Base-by-base conservation (phyloP, 768 basidiomycete genomes). In the Trametes elegans region DNA sequence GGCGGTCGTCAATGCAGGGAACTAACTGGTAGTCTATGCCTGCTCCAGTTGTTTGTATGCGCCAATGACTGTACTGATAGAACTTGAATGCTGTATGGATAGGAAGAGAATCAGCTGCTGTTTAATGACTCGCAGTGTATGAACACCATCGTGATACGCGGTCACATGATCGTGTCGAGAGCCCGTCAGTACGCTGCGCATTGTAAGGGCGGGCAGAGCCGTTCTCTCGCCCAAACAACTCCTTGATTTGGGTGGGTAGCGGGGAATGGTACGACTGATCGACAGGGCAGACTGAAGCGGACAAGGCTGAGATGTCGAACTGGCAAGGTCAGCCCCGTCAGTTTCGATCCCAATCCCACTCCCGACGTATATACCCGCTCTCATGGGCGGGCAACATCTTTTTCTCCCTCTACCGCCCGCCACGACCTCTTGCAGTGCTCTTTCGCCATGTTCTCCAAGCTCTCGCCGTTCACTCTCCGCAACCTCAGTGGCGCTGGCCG, bases 401-500 rank as follows among this genome's bases (percentile, higher is more conserved):
- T 19, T 26, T 8, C 46, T 48, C 21, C 21, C 46, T 23, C 34
- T n/a, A 19, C 21, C 8, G 11, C 19, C 21, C 32, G 36, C 46
- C 19, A 45, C 29, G 29, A 29, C 28, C 28, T 3, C 34, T 10
- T n/a, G 11, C 19, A 5, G 8, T 7, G 18, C 40, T n/a, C 11
- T 2, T 28, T 7, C 7, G 16, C 13, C 16, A 52, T 52, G 50
- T 32, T 32, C 23, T 52, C 32, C 31, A 44, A 26, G 23, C 21
- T 35, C 21, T 2, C 28, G n/a, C 35, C 24, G 18, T 32, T 43
- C 0, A 6, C 50, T 7, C 23, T 52, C 32, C 32, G 40, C 46
- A 19, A 14, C 32, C 9, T 24, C 29, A 40, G 50, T 21, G 41
- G 41, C 50, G 50, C 50, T 43, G 50, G 50, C 32, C 50, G 50